Conservation (phyloP, 345 rosid species). For the Passiflora organensis region DNA sequence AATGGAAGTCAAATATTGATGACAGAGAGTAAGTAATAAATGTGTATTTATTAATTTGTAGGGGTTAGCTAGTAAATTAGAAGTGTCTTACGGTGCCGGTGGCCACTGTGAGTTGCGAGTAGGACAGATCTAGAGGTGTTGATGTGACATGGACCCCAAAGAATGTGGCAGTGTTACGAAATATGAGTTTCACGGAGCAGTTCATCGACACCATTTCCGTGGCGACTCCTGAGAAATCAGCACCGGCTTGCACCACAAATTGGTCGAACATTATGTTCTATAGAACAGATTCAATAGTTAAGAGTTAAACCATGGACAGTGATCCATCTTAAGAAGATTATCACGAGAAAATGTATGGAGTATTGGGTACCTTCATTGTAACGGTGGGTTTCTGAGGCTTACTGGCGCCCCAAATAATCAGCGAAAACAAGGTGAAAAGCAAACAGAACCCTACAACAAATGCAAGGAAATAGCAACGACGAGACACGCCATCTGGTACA, state of each 20-base stretch:
- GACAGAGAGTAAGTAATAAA: not conserved
- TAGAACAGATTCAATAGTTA: not conserved
- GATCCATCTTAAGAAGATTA: no score
- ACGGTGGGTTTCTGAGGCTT: slow-evolving; percentile 54
- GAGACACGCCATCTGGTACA: slow-evolving; percentile 20
- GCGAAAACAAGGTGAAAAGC: slow-evolving; percentile 48
- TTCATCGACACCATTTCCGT: slow-evolving; percentile 65
- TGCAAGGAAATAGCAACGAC: slow-evolving; percentile 47
- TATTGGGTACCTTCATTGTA: slow-evolving; percentile 47
- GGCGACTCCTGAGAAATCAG: slow-evolving; percentile 56
- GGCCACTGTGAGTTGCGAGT: slow-evolving; percentile 54
- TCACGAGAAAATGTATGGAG: not conserved
- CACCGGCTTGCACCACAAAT: slow-evolving; percentile 61
- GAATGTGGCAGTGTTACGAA: slow-evolving; percentile 54
- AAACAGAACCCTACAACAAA: slow-evolving; percentile 46
- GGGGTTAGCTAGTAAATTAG: not conserved
- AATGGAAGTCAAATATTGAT: no score
- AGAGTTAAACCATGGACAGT: no score
- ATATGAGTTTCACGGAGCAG: slow-evolving; percentile 49
- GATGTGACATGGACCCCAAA: slow-evolving; percentile 64
- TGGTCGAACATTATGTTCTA: slow-evolving; percentile 51
- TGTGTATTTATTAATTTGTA: not conserved
- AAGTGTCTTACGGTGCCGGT: slow-evolving; percentile 44
- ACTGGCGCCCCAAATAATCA: slow-evolving; percentile 73
- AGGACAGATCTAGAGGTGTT: slow-evolving; percentile 52